Conservation (phyloP, 1,284 basidiomycete species). For the Tilletiopsis washingtonensis region DNA sequence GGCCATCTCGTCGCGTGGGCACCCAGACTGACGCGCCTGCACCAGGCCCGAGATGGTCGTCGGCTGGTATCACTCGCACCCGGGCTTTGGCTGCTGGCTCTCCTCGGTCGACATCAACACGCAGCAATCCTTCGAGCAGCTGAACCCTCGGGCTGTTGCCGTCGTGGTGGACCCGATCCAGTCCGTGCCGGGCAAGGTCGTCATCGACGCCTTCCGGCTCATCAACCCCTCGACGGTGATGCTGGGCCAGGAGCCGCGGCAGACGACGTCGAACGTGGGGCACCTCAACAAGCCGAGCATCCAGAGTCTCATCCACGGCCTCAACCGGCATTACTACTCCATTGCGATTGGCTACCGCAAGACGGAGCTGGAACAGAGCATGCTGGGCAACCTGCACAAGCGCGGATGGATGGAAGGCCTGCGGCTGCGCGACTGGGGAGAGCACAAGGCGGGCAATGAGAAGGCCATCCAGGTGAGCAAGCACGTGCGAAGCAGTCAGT, state of each 20-base stretch:
- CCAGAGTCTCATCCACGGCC: constrained; percentile 56
- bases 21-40: too few species aligned
- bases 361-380: constrained; percentile 46
- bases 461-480: constrained; percentile 37
- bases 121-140: constrained; percentile 97
- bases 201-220: constrained; percentile 94
- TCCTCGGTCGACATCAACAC: constrained; percentile 99
- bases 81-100: constrained; percentile 98
- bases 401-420: constrained; percentile 45
- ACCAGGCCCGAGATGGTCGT: constrained; percentile 91
- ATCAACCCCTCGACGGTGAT: constrained; percentile 50
- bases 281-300: constrained; percentile 98
- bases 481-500: too few species aligned
- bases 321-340: constrained; percentile 47
- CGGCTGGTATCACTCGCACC: constrained; percentile 99
- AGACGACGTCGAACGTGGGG: constrained; percentile 96
- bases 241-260: constrained; percentile 81
- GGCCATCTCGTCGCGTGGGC: too few species aligned
- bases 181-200: constrained; percentile 82
- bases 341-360: constrained; percentile 47
- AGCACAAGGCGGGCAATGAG: constrained; percentile 43
- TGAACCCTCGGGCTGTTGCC: constrained; percentile 88
- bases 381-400: constrained; percentile 47
- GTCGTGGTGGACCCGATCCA: constrained; percentile 99
- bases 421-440: constrained; percentile 41